Conservation (phyloP, 2,329 filamentous ascomycete species). For the Geosmithia putterillii region DNA sequence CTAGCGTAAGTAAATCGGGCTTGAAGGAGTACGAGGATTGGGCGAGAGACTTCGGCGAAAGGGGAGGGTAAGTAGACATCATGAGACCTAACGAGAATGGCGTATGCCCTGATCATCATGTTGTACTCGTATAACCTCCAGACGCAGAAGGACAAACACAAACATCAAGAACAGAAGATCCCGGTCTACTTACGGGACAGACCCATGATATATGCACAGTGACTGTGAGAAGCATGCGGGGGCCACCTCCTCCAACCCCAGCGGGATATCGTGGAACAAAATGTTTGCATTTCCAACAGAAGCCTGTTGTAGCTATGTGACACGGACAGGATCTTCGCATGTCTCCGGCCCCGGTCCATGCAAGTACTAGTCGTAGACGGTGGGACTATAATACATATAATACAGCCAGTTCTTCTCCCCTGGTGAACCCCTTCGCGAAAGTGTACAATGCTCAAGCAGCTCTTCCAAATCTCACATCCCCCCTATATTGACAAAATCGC, state of each 20-base stretch:
- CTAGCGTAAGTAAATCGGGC: slow-evolving; percentile 77
- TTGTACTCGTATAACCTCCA: background rate
- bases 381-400: background rate
- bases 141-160: background rate
- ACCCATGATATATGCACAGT: too few relatives aligned
- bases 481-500: background rate
- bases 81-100: too few relatives aligned
- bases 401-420: background rate
- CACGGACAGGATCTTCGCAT: background rate
- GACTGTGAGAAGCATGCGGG: background rate
- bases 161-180: too few relatives aligned
- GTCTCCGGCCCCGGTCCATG: background rate
- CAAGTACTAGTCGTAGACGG: background rate
- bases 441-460: background rate
- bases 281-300: background rate
- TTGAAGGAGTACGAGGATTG: slow-evolving; percentile 87
- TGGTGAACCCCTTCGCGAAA: background rate
- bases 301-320: background rate
- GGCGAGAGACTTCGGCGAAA: slow-evolving; percentile 85
- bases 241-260: background rate
- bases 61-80: slow-evolving; percentile 64
- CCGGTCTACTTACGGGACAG: too few relatives aligned
- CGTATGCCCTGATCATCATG: background rate
- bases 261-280: background rate
- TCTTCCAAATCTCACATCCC: background rate